Evolutionary conservation across 208 protist species (phyloP).

Genomic region (Naegleria fowleri): DNA sequence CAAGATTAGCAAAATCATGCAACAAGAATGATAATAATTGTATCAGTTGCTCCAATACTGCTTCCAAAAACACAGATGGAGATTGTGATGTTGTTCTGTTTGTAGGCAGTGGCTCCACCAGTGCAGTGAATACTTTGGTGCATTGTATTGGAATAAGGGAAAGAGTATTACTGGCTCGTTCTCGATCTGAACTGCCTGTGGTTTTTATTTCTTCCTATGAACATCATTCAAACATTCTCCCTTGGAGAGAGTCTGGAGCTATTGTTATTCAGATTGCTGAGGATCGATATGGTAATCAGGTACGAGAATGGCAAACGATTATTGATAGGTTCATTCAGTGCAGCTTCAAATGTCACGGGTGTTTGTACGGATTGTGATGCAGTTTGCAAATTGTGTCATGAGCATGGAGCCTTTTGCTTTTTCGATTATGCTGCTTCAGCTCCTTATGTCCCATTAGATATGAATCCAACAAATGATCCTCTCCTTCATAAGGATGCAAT

Average conservation of each 20-base stretch:
- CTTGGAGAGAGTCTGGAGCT: slow-evolving; percentile 54
- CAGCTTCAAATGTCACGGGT: slow-evolving; percentile 58
- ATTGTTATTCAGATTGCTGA: neutral
- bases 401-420: slow-evolving; percentile 47
- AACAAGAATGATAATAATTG: no score
- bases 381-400: slow-evolving; percentile 50
- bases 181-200: neutral
- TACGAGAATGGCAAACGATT: neutral
- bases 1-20: neutral
- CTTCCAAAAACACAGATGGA: neutral
- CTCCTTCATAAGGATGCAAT: slow-evolving; percentile 50
- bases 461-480: neutral
- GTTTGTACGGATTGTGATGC: slow-evolving; percentile 41
- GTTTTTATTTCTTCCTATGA: slow-evolving; percentile 61
- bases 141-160: neutral
- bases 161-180: neutral
- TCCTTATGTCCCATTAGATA: slow-evolving; percentile 48
- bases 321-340: slow-evolving; percentile 57
- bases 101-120: slow-evolving; percentile 36
- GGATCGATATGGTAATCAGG: neutral
- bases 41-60: no score
- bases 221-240: slow-evolving; percentile 65
- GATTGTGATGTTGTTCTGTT: neutral
- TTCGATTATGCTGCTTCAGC: slow-evolving; percentile 62
- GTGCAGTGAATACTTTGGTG: neutral